Base-by-base conservation (phyloP, 345 rosid species). In the Cardiospermum halicacabum region DNA sequence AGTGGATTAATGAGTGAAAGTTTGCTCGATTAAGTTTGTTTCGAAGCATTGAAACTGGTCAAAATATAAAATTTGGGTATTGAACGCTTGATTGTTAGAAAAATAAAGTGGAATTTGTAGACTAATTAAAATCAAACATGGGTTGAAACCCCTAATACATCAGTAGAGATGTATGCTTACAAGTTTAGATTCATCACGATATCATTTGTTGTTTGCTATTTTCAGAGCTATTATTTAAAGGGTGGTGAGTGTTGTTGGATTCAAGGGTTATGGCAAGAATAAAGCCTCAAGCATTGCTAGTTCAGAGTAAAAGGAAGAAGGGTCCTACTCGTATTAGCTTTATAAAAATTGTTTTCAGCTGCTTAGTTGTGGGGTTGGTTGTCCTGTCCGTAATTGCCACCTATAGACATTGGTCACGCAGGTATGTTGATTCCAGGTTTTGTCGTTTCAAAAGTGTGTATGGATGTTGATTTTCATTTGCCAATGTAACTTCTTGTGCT, bases 251-350 rank as follows among this genome's bases (percentile, higher is more conserved):
- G 7, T 7, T 5, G 51, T 53, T 65, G 50, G 56, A 51, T 56
- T 39, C 60, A 3, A 31, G 37, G 43, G 67, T 28, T 37, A 89
- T 89, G 96, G 96, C 96, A 32, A 85, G 88, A 72, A 89, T 89
- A 61, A 87, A 87, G 64, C 96, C 96, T 57, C 96, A 85, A 73
- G 85, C 94, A 62, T 77, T 89, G 57, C 69, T 89, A 36, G 75
- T 77, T 70, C 94, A 87, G 75, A 89, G 94, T 80, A 89, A 87
- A 81, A 87, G 75, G 86, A 89, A 89, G 84, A 87, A 85, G 72
- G 81, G 72, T 43, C 92, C 89, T 0, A 81, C 84, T 63, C 88
- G 85, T 0, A 68, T 85, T 51, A 85, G 94, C 69, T 56, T 77
- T 67, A 76, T 89, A 0, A 79, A 88, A 1, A 78, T 85, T 39